Conservation (phyloP, 2,329 filamentous ascomycete genomes). For the Elsinoe perseae region DNA sequence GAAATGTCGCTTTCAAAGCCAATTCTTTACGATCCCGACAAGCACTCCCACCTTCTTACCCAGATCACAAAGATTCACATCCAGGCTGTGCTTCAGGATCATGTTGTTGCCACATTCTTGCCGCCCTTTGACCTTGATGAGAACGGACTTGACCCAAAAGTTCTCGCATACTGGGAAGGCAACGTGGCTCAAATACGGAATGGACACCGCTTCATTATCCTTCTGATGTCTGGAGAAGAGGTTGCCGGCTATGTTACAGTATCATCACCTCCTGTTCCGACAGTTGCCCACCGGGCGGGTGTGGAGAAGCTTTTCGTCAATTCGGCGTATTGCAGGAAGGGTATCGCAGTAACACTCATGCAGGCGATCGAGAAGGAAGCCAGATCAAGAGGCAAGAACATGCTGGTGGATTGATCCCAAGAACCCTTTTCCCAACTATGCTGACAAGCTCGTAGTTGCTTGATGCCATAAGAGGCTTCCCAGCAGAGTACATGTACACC, state of each 20-base stretch:
- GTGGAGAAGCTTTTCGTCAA: conserved; percentile 54
- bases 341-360: conserved; percentile 48
- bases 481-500: conserved; percentile 48
- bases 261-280: conserved; percentile 46
- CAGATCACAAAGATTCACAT: conserved; percentile 53
- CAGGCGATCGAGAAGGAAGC: conserved; percentile 50
- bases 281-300: conserved; percentile 46
- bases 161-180: conserved; percentile 51
- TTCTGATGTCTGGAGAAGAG: conserved; percentile 20
- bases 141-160: conserved; percentile 30
- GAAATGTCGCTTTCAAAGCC: neutral
- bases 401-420: conserved; percentile 43
- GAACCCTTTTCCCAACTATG: conserved; percentile 3
- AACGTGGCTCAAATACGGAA: conserved; percentile 42
- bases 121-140: conserved; percentile 49
- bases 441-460: conserved; percentile 37
- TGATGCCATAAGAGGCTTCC: conserved; percentile 46
- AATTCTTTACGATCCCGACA: neutral
- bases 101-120: conserved; percentile 51
- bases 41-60: conserved; percentile 45
- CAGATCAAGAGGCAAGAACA: conserved; percentile 39
- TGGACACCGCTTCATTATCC: conserved; percentile 45
- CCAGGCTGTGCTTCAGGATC: conserved; percentile 51
- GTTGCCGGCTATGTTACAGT: conserved; percentile 53
- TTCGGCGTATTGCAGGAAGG: conserved; percentile 43